Evolutionary conservation across 2,329 filamentous ascomycete genomes (phyloP), one percentile per base, ranked within the genome.

Genomic region (Trichoderma pleuroti): DNA sequence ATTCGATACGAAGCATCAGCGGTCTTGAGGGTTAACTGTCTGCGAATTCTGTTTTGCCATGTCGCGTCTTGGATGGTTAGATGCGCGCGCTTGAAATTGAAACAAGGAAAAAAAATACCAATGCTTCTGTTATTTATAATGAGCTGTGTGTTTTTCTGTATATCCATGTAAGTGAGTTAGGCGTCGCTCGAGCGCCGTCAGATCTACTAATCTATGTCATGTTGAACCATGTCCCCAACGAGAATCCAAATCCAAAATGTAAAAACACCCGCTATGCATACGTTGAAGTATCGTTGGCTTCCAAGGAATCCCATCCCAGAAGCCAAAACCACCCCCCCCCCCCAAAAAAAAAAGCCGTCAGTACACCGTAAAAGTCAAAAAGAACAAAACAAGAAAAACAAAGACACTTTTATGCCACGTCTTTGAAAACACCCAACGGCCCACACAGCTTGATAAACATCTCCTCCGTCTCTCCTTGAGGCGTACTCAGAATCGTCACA

Each of bases 391-490:
- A 30, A 4, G 9, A 16, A 56, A n/a, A 21, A 21, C 9, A 49
- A 49, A 49, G 46, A 49, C n/a, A 12, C 10, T 24, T 39, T 16
- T 71, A 81, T 34, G 79, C 79, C n/a, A 74, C 72, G 68, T 81
- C 80, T 67, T 75, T 74, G 63, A 89, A 87, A 4, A 86, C 80
- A 1, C 86, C 83, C 74, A 89, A 76, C 12, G 87, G 87, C 3
- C 87, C 87, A 63, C 84, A 86, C 63, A 93, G 81, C 81, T 94
- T 95, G 8, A 89, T 90, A 76, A 91, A 85, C 94, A 98, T 98
- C 84, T 98, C 96, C 72, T 97, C 92, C 81, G 91, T 91, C 84
- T 98, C 95, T 4, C 90, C 93, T 71, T 91, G 86, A 0, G 91
- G 85, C 3, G 91, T 93, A 78, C 94, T 97, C 71, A 97, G 84